Conservation (phyloP, 1,139 yeast species). For the Saccharomyces hybrid region DNA sequence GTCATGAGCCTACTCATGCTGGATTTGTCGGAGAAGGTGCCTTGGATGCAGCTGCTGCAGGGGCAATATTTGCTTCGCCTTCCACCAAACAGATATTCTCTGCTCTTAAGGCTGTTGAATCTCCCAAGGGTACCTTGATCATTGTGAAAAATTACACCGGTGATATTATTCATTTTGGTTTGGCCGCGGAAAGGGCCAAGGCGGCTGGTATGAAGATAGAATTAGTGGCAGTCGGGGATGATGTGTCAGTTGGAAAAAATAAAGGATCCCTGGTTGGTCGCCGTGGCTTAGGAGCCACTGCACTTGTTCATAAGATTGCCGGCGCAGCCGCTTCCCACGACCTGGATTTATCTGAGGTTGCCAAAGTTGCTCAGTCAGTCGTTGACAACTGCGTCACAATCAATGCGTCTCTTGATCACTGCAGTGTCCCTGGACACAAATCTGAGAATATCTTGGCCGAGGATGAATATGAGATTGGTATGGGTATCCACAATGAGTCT, state of each 20-base stretch:
- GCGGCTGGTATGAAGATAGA: conserved; percentile 61
- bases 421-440: conserved; percentile 43
- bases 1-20: conserved; percentile 84
- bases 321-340: conserved; percentile 42
- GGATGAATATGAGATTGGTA: conserved; percentile 42
- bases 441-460: conserved; percentile 34
- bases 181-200: conserved; percentile 74
- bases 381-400: conserved; percentile 40
- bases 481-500: conserved; percentile 51
- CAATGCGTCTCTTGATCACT: conserved; percentile 46
- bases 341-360: conserved; percentile 32
- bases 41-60: conserved; percentile 76
- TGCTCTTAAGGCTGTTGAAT: conserved; percentile 42
- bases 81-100: conserved; percentile 71
- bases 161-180: conserved; percentile 75
- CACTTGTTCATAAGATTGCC: conserved; percentile 38
- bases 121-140: conserved; percentile 53
- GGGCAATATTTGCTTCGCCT: conserved; percentile 78
- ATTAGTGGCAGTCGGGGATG: conserved; percentile 68
- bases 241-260: conserved; percentile 44
- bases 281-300: conserved; percentile 44
- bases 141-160: conserved; percentile 84
- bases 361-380: conserved; percentile 35
- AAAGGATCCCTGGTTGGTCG: conserved; percentile 43
- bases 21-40: conserved; percentile 77